These are phyloP conservation scores for Penicillium sp. DNA, from an alignment of 2,329 filamentous ascomycete genomes.

Conservation along the genomic window DNA sequence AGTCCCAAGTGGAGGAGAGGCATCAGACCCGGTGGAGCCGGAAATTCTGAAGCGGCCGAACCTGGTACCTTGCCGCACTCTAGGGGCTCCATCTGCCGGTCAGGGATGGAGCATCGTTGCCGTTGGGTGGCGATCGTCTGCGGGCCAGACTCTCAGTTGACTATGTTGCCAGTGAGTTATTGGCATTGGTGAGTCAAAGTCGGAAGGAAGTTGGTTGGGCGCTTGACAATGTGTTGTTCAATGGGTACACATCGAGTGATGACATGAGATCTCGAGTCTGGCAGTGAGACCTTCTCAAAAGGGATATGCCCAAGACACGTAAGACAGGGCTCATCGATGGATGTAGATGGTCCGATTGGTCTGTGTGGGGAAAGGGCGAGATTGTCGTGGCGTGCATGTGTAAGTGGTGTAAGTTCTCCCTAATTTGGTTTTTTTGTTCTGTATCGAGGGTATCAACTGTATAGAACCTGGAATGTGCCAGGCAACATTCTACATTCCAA, in stretches of 20 bases:
- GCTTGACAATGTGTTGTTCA: neutral
- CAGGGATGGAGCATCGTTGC: conserved; percentile 9
- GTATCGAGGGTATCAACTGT: neutral
- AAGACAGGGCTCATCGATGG: conserved; percentile 7
- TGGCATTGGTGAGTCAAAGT: neutral
- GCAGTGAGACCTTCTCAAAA: neutral
- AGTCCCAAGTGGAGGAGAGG: neutral
- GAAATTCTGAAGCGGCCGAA: neutral
- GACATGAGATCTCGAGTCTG: neutral
- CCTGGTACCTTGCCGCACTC: conserved; percentile 2
- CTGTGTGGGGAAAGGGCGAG: conserved; percentile 12
- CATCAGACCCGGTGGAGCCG: neutral
- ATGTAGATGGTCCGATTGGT: conserved; percentile 14
- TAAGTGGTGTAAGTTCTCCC: too few relatives aligned
- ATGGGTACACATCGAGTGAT: neutral
- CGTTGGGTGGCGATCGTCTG: conserved; percentile 9
- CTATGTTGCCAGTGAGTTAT: neutral
- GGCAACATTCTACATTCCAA: conserved; percentile 1
- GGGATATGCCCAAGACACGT: conserved; percentile 11
- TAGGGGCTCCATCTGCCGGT: conserved; percentile 4
- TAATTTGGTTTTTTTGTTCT: neutral
- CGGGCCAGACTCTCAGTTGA: conserved; percentile 4
- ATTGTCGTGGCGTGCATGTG: conserved; percentile 3
- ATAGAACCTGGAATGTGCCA: neutral
- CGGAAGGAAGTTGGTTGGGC: neutral